These are phyloP conservation scores for Amphibolis antarctica DNA, from an alignment of 106 monocot genomes.

Conservation along the genomic window DNA sequence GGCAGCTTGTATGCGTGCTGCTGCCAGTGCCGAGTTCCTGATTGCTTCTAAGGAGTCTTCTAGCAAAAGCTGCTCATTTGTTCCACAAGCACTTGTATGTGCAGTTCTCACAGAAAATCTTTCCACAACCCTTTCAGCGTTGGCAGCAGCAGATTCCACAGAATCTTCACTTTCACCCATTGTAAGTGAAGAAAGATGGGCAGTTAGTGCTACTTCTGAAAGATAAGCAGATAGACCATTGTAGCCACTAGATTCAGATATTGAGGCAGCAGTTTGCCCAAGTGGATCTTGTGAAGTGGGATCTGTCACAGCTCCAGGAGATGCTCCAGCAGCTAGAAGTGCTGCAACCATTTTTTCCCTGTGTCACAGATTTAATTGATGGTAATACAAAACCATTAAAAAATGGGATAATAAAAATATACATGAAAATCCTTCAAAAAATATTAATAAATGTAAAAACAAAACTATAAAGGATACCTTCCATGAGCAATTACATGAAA, in stretches of 20 bases:
- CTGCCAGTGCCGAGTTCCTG: constrained; percentile 65
- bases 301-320: constrained; percentile 58
- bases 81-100: constrained; percentile 26
- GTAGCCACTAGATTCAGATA: constrained; percentile 39
- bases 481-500: too few species aligned
- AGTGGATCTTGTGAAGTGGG: constrained; percentile 59
- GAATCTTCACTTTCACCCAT: constrained; percentile 41
- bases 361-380: too few species aligned
- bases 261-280: constrained; percentile 55
- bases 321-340: constrained; percentile 67
- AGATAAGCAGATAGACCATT: constrained; percentile 69
- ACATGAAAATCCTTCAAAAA: too few species aligned
- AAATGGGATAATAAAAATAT: too few species aligned
- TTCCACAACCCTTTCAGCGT: constrained; percentile 35
- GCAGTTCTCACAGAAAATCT: constrained; percentile 28
- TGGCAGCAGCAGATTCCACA: constrained; percentile 30
- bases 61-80: constrained; percentile 62
- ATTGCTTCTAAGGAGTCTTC: constrained; percentile 61
- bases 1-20: constrained; percentile 64
- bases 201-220: constrained; percentile 49
- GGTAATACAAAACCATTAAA: too few species aligned
- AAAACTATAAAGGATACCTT: too few species aligned
- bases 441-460: too few species aligned
- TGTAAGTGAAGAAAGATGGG: constrained; percentile 50
- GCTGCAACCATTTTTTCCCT: constrained; percentile 76